Evolutionary conservation across 306 rosid genomes (phyloP), one percentile per base, ranked within the genome.

Genomic region (Senna tora): DNA sequence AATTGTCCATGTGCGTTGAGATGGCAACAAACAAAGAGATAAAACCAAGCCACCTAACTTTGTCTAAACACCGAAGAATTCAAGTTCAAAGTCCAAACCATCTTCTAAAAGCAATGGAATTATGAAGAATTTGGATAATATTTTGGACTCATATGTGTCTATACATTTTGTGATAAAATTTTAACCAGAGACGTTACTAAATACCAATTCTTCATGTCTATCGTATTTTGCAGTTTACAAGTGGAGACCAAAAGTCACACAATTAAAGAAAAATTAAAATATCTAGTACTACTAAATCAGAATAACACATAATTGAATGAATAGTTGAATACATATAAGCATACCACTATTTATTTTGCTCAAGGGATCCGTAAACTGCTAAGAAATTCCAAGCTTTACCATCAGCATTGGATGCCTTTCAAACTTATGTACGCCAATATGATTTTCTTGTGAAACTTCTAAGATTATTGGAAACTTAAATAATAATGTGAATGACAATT

Each of bases 81-180:
- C 25, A 17, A 72, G 47, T 32, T 75, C 74, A 38, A 67, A 64
- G 13, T 75, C 63, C 16, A 67, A 68, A 73, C 71, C 30, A 21
- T 47, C 21, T 39, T n/a, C 54, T 19, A 15, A 9, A 67, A 2
- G 57, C 25, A 25, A 28, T 1, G 39, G 2, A 22, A 13, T 32
- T 17, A 49, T 11, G 0, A 1, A 4, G 32, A 11, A 20, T 41
- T 41, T 46, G 71, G 80, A 69, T 69, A 69, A 51, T 8, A 9
- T 39, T 69, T 77, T 41, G 70, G 64, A 38, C 30, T 39, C 2
- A 59, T 59, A 9, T 28, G 7, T 28, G 6, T 36, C 39, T 36
- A 25, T 25, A 25, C 30, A 1, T 25, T 25, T 25, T 25, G 1
- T 25, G 30, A 25, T 25, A 25, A 25, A 25, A 25, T 25, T 25